Evolutionary conservation across 2,329 filamentous ascomycete genomes (phyloP).

Genomic region (Ceratocystis destructans): DNA sequence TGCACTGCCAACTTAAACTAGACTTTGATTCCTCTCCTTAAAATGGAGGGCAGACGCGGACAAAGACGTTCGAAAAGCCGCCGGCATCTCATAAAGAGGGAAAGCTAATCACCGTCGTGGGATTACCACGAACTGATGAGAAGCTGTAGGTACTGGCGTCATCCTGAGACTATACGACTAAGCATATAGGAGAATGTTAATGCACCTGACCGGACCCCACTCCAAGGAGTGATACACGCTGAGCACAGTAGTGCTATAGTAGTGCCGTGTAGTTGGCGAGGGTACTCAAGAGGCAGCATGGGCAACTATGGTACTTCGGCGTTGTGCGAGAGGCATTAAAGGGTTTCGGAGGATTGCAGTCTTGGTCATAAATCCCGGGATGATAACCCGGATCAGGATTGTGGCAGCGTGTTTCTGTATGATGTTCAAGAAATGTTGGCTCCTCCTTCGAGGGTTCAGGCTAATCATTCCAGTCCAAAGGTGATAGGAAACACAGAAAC

Average conservation of each 20-base stretch:
- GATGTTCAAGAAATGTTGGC: conserved; percentile 25
- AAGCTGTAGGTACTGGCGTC: conserved; percentile 33
- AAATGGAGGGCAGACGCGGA: conserved; percentile 57
- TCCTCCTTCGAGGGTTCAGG: not conserved
- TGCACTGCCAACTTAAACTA: conserved; percentile 77
- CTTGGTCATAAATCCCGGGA: conserved; percentile 22
- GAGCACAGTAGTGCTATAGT: not conserved
- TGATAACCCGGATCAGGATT: conserved; percentile 34
- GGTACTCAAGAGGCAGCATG: conserved; percentile 22
- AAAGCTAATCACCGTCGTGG: conserved; percentile 22
- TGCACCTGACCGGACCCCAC: conserved; percentile 44
- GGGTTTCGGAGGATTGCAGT: conserved; percentile 25
- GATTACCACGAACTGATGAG: conserved; percentile 24
- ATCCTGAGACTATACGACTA: conserved; percentile 29
- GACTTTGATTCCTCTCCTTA: conserved; percentile 83
- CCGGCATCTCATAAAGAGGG: conserved; percentile 27
- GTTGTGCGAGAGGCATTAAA: conserved; percentile 30
- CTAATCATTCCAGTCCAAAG: conserved; percentile 22
- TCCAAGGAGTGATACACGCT: conserved; percentile 31
- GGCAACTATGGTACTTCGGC: conserved; percentile 31
- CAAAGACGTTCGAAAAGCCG: conserved; percentile 89
- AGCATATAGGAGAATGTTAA: conserved; percentile 37
- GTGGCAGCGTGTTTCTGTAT: conserved; percentile 26
- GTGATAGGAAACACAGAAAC: conserved; percentile 27
- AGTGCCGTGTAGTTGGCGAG: conserved; percentile 20